phyloP scores from a whole-genome alignment of 306 rosid species.

The Rosa lucieae region DNA sequence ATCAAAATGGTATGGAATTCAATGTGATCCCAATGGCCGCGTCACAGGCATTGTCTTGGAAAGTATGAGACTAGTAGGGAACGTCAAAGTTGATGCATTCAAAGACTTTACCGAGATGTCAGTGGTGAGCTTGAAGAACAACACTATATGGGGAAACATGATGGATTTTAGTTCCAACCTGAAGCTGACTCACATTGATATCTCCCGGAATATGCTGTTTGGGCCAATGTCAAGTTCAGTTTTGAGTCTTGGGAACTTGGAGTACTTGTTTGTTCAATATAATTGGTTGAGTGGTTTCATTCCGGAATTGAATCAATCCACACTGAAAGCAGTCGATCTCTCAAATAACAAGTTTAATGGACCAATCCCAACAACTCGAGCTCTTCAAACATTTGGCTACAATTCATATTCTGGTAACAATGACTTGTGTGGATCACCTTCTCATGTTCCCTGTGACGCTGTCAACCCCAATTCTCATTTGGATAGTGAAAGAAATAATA shows the following conservation, averaged over 20 bases:
- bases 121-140: conserved; percentile 44
- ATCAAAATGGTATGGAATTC: conserved; percentile 51
- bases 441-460: conserved; percentile 5
- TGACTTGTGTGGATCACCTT: conserved; percentile 37
- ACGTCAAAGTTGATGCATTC: conserved; percentile 20
- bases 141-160: conserved; percentile 30
- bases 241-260: conserved; percentile 29
- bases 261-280: conserved; percentile 35
- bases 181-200: conserved; percentile 36
- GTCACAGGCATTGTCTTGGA: conserved; percentile 30
- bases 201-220: conserved; percentile 32
- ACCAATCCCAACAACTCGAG: conserved; percentile 32
- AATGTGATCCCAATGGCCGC: conserved; percentile 31
- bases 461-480: not conserved
- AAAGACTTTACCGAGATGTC: conserved; percentile 32
- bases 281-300: conserved; percentile 40
- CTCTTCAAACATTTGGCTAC: conserved; percentile 25
- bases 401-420: conserved; percentile 40
- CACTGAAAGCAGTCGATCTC: conserved; percentile 37
- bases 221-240: conserved; percentile 40
- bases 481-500: not conserved
- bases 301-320: conserved; percentile 42
- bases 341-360: conserved; percentile 49
- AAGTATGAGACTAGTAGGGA: conserved; percentile 29
- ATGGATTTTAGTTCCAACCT: conserved; percentile 37